Evolutionary conservation across 306 rosid species (phyloP), one percentile per base, ranked within the genome.

Genomic region (Boehmeria nivea): DNA sequence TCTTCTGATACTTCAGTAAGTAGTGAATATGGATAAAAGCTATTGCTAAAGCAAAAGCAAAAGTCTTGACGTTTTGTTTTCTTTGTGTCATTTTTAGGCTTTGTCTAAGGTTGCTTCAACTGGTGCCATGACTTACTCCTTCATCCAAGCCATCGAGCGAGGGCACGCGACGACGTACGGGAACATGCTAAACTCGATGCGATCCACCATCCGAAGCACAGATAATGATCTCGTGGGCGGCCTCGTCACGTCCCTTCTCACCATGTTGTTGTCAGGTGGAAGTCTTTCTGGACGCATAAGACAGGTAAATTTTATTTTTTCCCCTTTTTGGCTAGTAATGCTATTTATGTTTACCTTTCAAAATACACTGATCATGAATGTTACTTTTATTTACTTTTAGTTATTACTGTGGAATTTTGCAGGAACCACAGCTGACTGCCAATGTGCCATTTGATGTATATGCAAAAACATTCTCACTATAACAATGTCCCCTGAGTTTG

Each of bases 71-170:
- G 14, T 54, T 21, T 2, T 26, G 10, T 52, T 52, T 44, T 51
- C 45, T 43, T 22, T 43, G 9, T 33, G 8, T 59, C 20, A 9
- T 46, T 8, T 46, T 2, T 18, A 74, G 79, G 74, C 70, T 59
- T 31, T 74, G 15, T 74, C 79, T 12, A 63, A 43, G 74, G 54
- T 44, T 15, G 48, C 74, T 8, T 68, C 79, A 13, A 68, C 71
- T 45, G 79, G 79, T 59, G 79, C 79, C 37, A 68, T 74, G 79
- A 74, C 79, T 51, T 74, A 68, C 26, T 57, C 74, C 43, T 74
- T 74, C 71, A 74, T 74, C 62, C 75, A 74, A 63, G 75, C 79
- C 34, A 68, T 74, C 9, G 71, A 74, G 67, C 74, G 67, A 1
- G 79, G 79, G 14, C 67, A 68, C 14, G 74, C 55, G 20, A 54